Conservation (phyloP, 2,329 filamentous ascomycete species). For the Cytospora leucostoma region DNA sequence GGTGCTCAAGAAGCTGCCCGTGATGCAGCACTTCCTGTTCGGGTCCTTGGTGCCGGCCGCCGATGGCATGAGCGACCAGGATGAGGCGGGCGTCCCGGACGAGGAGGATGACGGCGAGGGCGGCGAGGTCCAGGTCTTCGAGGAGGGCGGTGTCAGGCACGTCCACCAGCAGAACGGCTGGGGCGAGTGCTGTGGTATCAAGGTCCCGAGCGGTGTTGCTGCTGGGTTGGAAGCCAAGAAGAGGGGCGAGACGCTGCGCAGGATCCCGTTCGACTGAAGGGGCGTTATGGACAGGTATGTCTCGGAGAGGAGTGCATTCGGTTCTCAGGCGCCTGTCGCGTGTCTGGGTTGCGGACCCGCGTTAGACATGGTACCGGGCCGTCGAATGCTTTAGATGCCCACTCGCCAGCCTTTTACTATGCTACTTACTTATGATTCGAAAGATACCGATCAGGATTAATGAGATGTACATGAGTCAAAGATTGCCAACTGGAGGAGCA, state of each 20-base stretch:
- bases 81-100: conserved; percentile 48
- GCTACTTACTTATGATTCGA: not conserved
- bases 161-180: conserved; percentile 73
- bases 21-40: conserved; percentile 99
- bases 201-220: conserved; percentile 90
- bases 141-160: conserved; percentile 66
- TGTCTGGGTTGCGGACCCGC: not conserved
- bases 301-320: not conserved
- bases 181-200: conserved; percentile 98
- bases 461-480: not conserved
- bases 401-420: not conserved
- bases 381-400: not conserved
- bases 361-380: not conserved
- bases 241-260: conserved; percentile 63
- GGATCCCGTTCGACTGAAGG: conserved; percentile 77
- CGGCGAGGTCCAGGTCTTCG: conserved; percentile 63
- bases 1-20: conserved; percentile 87
- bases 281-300: not conserved
- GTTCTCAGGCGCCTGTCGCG: not conserved
- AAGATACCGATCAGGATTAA: not conserved
- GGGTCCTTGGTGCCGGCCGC: conserved; percentile 79
- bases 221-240: conserved; percentile 89
- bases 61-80: conserved; percentile 75
- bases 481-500: not conserved
- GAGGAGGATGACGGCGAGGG: conserved; percentile 53